A percentile compares a stretch with the other conserved stretches of the same genome.
Evolutionary conservation across 176 grass and related monocot genomes (phyloP).

Genomic region (sorghum (Sorghum bicolor)): DNA sequence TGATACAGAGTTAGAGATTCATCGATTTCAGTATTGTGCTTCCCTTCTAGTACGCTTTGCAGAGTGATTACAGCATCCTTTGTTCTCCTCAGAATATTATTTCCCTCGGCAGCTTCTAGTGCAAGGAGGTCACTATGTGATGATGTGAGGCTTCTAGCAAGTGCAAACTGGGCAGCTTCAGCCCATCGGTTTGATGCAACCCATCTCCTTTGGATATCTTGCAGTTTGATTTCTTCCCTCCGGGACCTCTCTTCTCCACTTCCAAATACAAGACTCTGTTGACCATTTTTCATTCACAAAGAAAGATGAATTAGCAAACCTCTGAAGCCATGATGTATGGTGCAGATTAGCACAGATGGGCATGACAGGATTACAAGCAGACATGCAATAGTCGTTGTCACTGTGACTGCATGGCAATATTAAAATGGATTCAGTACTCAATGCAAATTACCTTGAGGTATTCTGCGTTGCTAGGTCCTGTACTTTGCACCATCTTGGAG

Average conservation of each 20-base stretch:
- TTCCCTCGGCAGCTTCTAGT: conserved; percentile 58
- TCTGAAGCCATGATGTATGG: not conserved
- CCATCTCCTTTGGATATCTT: conserved; percentile 81
- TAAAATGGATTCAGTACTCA: not conserved
- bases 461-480: conserved; percentile 89
- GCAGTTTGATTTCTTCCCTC: conserved; percentile 64
- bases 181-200: conserved; percentile 88
- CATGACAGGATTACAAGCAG: not conserved
- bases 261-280: conserved; percentile 71
- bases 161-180: conserved; percentile 75
- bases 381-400: not conserved
- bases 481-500: conserved; percentile 98
- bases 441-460: conserved; percentile 74
- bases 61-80: conserved; percentile 93
- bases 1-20: conserved; percentile 65
- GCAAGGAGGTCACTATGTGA: conserved; percentile 80
- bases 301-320: conserved; percentile 27
- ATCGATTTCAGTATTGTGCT: conserved; percentile 76
- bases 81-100: conserved; percentile 80
- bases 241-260: conserved; percentile 56
- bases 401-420: not conserved
- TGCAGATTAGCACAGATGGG: not conserved
- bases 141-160: conserved; percentile 71
- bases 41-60: conserved; percentile 86
- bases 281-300: conserved; percentile 33